Evolutionary conservation across 2,329 filamentous ascomycete species (phyloP).

Genomic region (Ceratocystiopsis brevicomis): DNA sequence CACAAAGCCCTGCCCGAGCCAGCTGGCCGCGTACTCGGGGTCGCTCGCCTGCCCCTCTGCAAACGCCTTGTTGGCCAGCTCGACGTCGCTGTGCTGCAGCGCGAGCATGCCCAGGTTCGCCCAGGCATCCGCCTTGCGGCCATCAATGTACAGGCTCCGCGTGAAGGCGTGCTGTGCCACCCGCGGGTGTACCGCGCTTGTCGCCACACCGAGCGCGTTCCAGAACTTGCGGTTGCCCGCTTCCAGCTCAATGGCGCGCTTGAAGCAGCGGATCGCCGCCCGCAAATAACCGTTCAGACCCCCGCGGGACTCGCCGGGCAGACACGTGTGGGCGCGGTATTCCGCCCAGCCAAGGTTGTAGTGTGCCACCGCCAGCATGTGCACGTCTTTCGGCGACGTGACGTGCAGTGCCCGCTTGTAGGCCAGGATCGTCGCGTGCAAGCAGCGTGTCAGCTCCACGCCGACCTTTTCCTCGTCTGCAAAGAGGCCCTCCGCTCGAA

Average conservation of each 20-base stretch:
- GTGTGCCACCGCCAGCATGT: conserved; percentile 88
- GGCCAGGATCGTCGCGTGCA: conserved; percentile 60
- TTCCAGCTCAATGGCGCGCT: conserved; percentile 86
- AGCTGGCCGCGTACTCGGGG: conserved; percentile 81
- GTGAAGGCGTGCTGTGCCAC: conserved; percentile 90
- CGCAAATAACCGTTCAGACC: conserved; percentile 52
- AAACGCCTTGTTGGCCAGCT: conserved; percentile 80
- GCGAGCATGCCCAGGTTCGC: conserved; percentile 80
- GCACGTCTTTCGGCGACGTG: conserved; percentile 51
- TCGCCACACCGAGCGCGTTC: conserved; percentile 87
- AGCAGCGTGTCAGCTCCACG: conserved; percentile 34
- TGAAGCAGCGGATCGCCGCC: conserved; percentile 77
- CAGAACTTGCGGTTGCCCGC: conserved; percentile 90
- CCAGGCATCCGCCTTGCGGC: conserved; percentile 71
- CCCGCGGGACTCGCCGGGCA: conserved; percentile 32
- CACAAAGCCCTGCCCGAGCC: conserved; percentile 81
- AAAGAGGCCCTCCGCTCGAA: conserved; percentile 25
- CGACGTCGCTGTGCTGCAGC: conserved; percentile 61
- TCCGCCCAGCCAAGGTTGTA: conserved; percentile 96
- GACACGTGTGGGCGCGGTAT: conserved; percentile 55
- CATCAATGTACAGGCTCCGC: conserved; percentile 79
- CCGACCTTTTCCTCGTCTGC: conserved; percentile 28
- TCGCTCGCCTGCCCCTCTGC: conserved; percentile 83
- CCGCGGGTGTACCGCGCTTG: conserved; percentile 64
- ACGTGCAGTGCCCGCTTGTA: conserved; percentile 72